Evolutionary conservation across 441 rosid genomes (phyloP), one percentile per base, ranked within the genome.

Genomic region (Corymbia citriodora): DNA sequence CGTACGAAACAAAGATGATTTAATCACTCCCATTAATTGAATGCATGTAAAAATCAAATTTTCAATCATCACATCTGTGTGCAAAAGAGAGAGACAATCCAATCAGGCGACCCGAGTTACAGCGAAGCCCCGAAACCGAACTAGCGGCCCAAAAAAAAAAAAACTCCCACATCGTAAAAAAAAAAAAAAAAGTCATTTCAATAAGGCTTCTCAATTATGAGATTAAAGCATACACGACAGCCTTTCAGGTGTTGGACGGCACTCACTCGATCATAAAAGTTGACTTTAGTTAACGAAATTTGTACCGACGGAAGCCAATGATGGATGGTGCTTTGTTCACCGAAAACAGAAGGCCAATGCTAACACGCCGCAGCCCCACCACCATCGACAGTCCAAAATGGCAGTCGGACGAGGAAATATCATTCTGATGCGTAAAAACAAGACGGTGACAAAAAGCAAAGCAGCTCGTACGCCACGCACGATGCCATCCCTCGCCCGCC

Each of bases 381-480:
- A 21, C 52, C 2, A 21, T 3, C n/a, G 5, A 12, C 52, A 12
- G 50, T 74, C 85, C 85, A 45, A 79, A 3, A 23, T 25, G 52
- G 23, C 4, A 4, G 2, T 79, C n/a, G n/a, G 23, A 12, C 18
- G 13, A 13, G 85, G 14, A 1, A 25, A 79, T 45, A 48, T 8
- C 53, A 6, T 25, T 4, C 7, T 23, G 13, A 45, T 0, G 25
- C 27, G 12, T 23, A 79, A 23, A 23, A 45, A 23, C 23, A 79
- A 79, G 17, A 45, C 8, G 52, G 18, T 23, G 8, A 40, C 14
- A 1, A 40, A 40, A 74, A 36, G 6, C 1, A 74, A 40, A 7
- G n/a, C 8, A 2, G 15, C 10, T 13, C 3, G 2, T 17, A 40
- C 50, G 3, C 25, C 27, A 7, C 10, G 10, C n/a, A 12, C n/a